A percentile compares a stretch with the other conserved stretches of the same genome.
Evolutionary conservation across 805 yeast genomes (phyloP).

Genomic region (Barnettozyma sp.): DNA sequence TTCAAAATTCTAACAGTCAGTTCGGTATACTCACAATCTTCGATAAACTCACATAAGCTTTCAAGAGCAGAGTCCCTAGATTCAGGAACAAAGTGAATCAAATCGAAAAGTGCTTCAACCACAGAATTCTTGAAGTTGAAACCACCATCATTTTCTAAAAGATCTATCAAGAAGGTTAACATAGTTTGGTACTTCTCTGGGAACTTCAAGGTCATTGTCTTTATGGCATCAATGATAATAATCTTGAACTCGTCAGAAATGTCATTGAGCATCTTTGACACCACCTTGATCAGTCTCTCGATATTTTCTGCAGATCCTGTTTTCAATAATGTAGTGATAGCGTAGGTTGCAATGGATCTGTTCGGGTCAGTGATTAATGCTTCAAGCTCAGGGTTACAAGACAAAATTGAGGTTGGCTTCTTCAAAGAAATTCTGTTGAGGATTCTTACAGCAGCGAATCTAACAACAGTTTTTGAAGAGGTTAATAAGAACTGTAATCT

Average conservation of each 20-base stretch:
- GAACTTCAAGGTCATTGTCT: conserved; percentile 86
- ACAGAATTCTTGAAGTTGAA: conserved; percentile 77
- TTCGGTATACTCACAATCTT: conserved; percentile 95
- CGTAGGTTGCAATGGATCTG: conserved; percentile 91
- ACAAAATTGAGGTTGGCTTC: conserved; percentile 70
- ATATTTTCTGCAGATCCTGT: conserved; percentile 89
- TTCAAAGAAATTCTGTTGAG: conserved; percentile 78
- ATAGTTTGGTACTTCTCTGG: conserved; percentile 83
- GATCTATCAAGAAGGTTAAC: conserved; percentile 73
- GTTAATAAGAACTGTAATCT: conserved; percentile 69
- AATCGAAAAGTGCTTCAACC: conserved; percentile 88
- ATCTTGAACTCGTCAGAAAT: conserved; percentile 94
- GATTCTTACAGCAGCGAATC: conserved; percentile 90
- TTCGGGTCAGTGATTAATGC: conserved; percentile 79
- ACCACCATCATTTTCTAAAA: conserved; percentile 88
- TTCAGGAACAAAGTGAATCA: conserved; percentile 79
- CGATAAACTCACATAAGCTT: conserved; percentile 92
- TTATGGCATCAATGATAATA: conserved; percentile 91
- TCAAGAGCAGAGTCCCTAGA: conserved; percentile 79
- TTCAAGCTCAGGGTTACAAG: conserved; percentile 82
- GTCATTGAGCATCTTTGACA: conserved; percentile 83
- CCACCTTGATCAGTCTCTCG: conserved; percentile 81
- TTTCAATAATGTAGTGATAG: conserved; percentile 91
- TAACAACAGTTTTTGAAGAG: conserved; percentile 85
- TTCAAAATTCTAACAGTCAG: conserved; percentile 89